Conservation (phyloP, 2,329 filamentous ascomycete species). For the Botrytis tulipae region DNA sequence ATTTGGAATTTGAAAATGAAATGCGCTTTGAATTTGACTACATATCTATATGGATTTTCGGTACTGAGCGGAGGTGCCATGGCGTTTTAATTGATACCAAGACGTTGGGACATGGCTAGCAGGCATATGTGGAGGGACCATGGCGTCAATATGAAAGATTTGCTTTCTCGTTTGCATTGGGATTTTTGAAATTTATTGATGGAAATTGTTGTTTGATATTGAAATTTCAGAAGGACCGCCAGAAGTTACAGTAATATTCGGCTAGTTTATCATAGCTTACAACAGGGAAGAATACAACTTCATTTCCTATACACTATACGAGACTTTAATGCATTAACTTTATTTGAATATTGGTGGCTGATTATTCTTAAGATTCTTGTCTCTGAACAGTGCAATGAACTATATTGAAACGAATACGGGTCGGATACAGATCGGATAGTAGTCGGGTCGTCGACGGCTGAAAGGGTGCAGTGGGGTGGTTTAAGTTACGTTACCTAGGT, state of each 20-base stretch:
- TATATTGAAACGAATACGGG: not conserved
- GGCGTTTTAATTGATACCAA: conserved; percentile 27
- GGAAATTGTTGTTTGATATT: not conserved
- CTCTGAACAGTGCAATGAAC: not conserved
- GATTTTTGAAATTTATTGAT: not conserved
- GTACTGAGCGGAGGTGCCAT: conserved; percentile 28
- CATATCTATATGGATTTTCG: conserved; percentile 3
- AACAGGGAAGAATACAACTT: not conserved
- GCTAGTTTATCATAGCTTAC: not conserved
- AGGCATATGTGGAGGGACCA: conserved; percentile 25
- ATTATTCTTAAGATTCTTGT: not conserved
- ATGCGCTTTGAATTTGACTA: conserved; percentile 6
- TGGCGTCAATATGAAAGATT: conserved; percentile 21
- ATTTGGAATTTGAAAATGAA: not conserved
- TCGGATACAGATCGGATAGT: conserved; percentile 4
- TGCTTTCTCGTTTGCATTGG: not conserved
- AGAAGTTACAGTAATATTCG: not conserved
- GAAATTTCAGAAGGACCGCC: no score
- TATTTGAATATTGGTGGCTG: not conserved
- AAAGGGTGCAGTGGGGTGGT: not conserved
- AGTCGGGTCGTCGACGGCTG: not conserved
- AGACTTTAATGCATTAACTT: not conserved
- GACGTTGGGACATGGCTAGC: conserved; percentile 32
- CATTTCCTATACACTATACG: not conserved
- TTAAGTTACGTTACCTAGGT: no score